A percentile compares a stretch with the other conserved stretches of the same genome.
These are phyloP conservation scores for Mycena rosella DNA, from an alignment of 768 basidiomycete genomes.

Conservation along the genomic window DNA sequence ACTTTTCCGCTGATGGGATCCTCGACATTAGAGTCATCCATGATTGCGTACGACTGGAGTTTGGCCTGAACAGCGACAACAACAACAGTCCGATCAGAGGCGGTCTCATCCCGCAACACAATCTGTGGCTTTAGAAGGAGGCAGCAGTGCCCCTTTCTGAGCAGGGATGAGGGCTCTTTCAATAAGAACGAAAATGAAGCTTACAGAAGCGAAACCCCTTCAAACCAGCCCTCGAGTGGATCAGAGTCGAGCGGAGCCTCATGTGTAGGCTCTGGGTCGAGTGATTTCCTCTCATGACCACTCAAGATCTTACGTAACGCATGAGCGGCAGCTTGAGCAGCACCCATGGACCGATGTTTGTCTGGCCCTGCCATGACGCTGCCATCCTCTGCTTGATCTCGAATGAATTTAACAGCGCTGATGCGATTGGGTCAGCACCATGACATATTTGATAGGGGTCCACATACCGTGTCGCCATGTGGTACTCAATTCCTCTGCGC, in stretches of 20 bases:
- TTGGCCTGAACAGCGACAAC: constrained; percentile 85
- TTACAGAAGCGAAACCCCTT: constrained; percentile 75
- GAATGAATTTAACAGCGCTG: constrained; percentile 89
- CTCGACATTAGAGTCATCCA: constrained; percentile 82
- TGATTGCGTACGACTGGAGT: constrained; percentile 81
- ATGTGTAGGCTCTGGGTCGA: constrained; percentile 53
- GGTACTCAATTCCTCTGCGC: constrained; percentile 86
- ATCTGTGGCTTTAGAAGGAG: constrained; percentile 94
- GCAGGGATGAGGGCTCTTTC: no score
- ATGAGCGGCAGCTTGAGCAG: constrained; percentile 76
- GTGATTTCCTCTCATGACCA: constrained; percentile 64
- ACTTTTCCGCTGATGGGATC: constrained; percentile 90
- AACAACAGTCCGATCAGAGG: constrained; percentile 72
- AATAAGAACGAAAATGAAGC: no score
- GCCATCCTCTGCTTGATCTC: constrained; percentile 76
- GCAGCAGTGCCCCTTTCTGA: constrained; percentile 71
- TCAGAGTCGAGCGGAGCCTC: constrained; percentile 56
- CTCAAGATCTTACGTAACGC: constrained; percentile 75
- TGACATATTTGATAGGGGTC: constrained; percentile 23
- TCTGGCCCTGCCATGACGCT: constrained; percentile 42
- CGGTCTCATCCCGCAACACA: constrained; percentile 72
- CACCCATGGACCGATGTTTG: constrained; percentile 52
- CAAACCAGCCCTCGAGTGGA: constrained; percentile 79
- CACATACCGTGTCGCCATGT: constrained; percentile 86
- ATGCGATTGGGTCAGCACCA: constrained; percentile 17